Base-by-base conservation (phyloP, 2,329 filamentous ascomycete genomes). In the Allantophomopsis cytisporea region DNA sequence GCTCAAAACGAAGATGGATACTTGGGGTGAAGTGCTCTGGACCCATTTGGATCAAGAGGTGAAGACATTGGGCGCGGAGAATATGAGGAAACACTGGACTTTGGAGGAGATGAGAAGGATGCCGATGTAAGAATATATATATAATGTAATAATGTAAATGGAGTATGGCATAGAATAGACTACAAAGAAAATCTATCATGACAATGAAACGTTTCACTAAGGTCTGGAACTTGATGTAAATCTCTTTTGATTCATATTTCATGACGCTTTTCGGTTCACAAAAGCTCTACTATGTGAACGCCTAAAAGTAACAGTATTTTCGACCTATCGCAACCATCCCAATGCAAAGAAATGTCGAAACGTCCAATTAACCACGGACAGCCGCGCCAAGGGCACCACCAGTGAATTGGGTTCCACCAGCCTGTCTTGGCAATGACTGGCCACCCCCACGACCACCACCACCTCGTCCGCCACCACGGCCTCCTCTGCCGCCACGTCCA, bases 21-120 rank as follows among this genome's bases (percentile, higher is more conserved):
- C 58, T 4, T 94, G 88, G 73, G 83, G 83, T 10, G 65, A 66
- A 8, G 83, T 94, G 45, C 57, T 94, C 37, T 89, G 85, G 83
- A 65, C 63, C 52, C 87, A 94, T 66, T 62, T 94, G 43, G 83
- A 91, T 51, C 79, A 88, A 50, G 87, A 94, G 66, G 86, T 94
- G 7, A 64, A 68, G 57, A 73, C 82, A 47, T 59, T 94, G 23
- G 74, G 80, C 2, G 86, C 86, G 35, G 83, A 91, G 58, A 93
- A 89, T 56, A 94, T 94, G 87, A 69, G 84, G 49, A 75, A 68
- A 58, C 87, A 83, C 58, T 94, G 84, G 83, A 81, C 68, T 0
- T 49, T 76, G 43, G 75, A 83, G 36, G 87, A 94, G 66, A 78
- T 94, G 58, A 64, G 60, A 56, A 60, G 62, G 38, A 68, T 91